phyloP scores from a whole-genome alignment of 257 asterid species.

The Solanum arcanum region DNA sequence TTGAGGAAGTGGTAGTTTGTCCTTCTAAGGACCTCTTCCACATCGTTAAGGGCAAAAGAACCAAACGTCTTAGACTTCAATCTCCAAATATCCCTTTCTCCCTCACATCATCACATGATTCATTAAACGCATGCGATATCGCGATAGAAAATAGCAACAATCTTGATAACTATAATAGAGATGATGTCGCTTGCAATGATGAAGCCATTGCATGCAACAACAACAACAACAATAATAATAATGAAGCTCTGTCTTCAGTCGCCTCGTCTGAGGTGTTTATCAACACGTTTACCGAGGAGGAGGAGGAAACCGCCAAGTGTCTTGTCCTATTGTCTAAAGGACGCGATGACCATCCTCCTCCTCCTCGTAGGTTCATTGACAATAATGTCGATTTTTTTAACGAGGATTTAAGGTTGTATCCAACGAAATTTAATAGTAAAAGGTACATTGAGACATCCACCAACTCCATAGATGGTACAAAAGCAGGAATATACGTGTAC shows the following conservation, averaged over 20 bases:
- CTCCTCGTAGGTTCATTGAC: background rate
- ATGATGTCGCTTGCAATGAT: background rate
- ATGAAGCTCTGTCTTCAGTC: conserved; percentile 8
- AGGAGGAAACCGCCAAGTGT: conserved; percentile 47
- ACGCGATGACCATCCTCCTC: background rate
- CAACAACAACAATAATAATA: conserved; percentile 17
- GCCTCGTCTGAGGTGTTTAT: conserved; percentile 2
- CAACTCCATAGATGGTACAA: conserved; percentile 10
- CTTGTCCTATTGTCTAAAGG: conserved; percentile 46
- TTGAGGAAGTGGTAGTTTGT: conserved; percentile 15
- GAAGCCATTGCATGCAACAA: background rate
- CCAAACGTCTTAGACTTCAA: conserved; percentile 23
- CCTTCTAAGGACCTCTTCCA: conserved; percentile 19
- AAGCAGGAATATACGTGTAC: conserved; percentile 30
- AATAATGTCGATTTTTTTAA: background rate
- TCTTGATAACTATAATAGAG: background rate
- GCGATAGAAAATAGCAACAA: background rate
- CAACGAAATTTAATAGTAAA: conserved; percentile 25
- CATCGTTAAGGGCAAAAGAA: conserved; percentile 30
- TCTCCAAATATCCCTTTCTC: conserved; percentile 18
- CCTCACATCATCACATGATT: conserved; percentile 14
- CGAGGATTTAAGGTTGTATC: background rate
- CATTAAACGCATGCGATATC: background rate
- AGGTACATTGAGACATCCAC: conserved; percentile 21
- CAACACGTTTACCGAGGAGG: conserved; percentile 21